These are phyloP conservation scores for Histomonas meleagridis DNA, from an alignment of 208 protist genomes.

Conservation along the genomic window DNA sequence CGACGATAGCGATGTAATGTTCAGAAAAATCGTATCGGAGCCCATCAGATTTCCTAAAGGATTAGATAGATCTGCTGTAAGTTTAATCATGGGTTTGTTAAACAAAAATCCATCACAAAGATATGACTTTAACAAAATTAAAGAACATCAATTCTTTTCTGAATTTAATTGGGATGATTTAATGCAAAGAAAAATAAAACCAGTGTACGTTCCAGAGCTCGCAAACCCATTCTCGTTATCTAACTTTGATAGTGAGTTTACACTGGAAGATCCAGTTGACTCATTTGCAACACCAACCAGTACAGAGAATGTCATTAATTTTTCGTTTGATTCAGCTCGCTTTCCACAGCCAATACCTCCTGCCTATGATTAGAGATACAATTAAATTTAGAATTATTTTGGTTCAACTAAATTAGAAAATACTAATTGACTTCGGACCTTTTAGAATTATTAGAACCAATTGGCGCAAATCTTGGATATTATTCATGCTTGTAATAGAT, in stretches of 20 bases:
- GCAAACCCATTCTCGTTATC: not conserved
- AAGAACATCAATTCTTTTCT: not conserved
- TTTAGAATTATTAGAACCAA: too few species aligned
- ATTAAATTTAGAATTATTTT: too few species aligned
- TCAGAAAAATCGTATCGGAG: conserved; percentile 54
- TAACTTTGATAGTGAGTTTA: not conserved
- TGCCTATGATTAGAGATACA: too few species aligned
- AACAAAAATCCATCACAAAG: conserved; percentile 26
- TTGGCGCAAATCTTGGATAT: too few species aligned
- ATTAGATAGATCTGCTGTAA: conserved; percentile 45
- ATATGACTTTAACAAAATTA: not conserved
- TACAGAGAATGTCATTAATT: too few species aligned
- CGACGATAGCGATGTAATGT: conserved; percentile 55
- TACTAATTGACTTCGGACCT: too few species aligned
- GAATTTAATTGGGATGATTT: not conserved
- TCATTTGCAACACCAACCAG: not conserved
- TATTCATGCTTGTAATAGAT: too few species aligned
- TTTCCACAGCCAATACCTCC: too few species aligned
- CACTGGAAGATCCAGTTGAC: not conserved
- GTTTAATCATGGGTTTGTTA: conserved; percentile 46
- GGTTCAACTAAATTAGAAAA: too few species aligned
- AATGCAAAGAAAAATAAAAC: not conserved
- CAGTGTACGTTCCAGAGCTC: not conserved
- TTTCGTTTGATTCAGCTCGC: too few species aligned
- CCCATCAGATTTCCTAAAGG: conserved; percentile 47